These are phyloP conservation scores for Candida vaughaniae DNA, from an alignment of 805 yeast genomes.

Conservation along the genomic window DNA sequence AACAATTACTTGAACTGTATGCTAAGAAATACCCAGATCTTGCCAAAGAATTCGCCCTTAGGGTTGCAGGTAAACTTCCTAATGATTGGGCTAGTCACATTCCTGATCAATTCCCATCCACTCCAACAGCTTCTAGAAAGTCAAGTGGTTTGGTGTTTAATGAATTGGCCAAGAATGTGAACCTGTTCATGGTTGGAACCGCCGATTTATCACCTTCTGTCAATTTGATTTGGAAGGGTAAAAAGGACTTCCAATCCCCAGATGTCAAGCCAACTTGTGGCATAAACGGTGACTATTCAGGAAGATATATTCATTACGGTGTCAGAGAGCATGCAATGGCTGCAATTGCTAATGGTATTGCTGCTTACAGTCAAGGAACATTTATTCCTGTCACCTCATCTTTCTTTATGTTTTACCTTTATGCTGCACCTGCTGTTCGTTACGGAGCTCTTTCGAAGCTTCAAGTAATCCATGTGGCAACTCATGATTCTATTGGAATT, in stretches of 20 bases:
- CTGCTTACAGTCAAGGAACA: conserved; percentile 32
- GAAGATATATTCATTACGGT: conserved; percentile 32
- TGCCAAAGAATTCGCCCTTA: conserved; percentile 22
- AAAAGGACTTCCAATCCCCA: conserved; percentile 30
- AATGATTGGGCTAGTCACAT: conserved; percentile 21
- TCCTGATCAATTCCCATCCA: conserved; percentile 16
- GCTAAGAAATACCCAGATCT: conserved; percentile 23
- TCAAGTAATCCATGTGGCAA: conserved; percentile 51
- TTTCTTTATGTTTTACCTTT: conserved; percentile 36
- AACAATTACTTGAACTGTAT: conserved; percentile 18
- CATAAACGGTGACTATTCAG: conserved; percentile 27
- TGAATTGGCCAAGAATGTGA: conserved; percentile 22
- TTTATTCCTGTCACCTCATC: conserved; percentile 39
- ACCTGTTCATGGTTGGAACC: conserved; percentile 30
- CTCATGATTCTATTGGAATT: conserved; percentile 57
- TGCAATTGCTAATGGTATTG: conserved; percentile 29
- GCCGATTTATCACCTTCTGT: conserved; percentile 37
- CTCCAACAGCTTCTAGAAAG: conserved; percentile 25
- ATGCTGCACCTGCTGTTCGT: conserved; percentile 54
- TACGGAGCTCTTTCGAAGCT: conserved; percentile 47
- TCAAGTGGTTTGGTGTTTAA: conserved; percentile 27
- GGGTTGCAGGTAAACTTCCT: conserved; percentile 27
- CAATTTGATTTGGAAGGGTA: conserved; percentile 27
- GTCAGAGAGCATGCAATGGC: conserved; percentile 36
- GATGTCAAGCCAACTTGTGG: conserved; percentile 19